Evolutionary conservation across 495 filamentous ascomycete genomes (phyloP).

Genomic region (Xylaria curta): DNA sequence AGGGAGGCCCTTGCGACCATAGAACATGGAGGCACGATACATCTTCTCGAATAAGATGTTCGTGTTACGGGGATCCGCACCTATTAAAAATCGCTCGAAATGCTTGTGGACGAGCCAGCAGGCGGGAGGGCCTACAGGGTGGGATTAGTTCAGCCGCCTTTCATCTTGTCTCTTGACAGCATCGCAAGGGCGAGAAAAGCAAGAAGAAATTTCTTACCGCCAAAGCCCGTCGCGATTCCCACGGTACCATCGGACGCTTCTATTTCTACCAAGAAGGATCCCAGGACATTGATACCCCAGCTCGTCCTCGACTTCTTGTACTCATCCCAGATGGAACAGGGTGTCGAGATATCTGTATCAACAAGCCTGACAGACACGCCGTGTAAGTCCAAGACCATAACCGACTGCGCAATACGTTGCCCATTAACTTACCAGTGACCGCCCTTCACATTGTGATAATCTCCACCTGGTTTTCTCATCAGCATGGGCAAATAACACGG

Average conservation of each 20-base stretch:
- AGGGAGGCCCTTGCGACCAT: slow-evolving; percentile 88
- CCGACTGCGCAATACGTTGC: background rate
- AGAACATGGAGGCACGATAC: slow-evolving; percentile 95
- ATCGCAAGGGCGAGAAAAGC: background rate
- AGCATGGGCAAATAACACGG: background rate
- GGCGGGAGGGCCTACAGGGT: slow-evolving; percentile 69
- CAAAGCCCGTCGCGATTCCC: slow-evolving; percentile 92
- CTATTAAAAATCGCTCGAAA: slow-evolving; percentile 88
- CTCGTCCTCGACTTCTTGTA: slow-evolving; percentile 86
- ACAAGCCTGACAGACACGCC: slow-evolving; percentile 65
- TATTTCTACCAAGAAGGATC: slow-evolving; percentile 92
- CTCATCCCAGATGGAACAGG: slow-evolving; percentile 86
- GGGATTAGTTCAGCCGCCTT: slow-evolving; percentile 2
- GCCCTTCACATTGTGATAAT: slow-evolving; percentile 94
- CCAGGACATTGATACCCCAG: slow-evolving; percentile 95
- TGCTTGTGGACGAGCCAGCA: slow-evolving; percentile 93
- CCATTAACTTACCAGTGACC: slow-evolving; percentile 72
- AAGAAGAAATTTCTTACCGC: slow-evolving; percentile 55
- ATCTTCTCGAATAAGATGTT: slow-evolving; percentile 93
- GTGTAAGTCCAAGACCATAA: slow-evolving; percentile 8
- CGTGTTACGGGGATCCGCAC: slow-evolving; percentile 85
- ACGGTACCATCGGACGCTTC: slow-evolving; percentile 87
- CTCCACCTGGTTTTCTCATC: slow-evolving; percentile 59
- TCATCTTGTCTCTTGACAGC: background rate
- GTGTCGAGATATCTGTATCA: slow-evolving; percentile 88